Conservation (phyloP, 306 rosid genomes). For the Hippophae gyantsensis region DNA sequence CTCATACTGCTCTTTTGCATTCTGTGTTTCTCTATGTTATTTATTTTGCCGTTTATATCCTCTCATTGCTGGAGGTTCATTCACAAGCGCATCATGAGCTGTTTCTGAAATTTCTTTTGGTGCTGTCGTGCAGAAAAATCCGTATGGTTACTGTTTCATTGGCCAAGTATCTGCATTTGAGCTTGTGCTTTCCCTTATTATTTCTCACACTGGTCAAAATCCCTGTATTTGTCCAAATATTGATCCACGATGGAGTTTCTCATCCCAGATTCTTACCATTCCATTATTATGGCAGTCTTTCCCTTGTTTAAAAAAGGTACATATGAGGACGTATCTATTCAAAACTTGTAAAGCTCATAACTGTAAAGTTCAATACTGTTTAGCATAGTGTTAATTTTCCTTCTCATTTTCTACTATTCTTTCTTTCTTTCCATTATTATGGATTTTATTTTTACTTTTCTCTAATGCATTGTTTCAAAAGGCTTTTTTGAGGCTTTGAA, state of each 20-base stretch:
- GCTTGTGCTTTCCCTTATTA: conserved; percentile 46
- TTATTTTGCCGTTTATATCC: background rate
- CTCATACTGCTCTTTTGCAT: background rate
- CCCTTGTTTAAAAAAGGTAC: conserved; percentile 72
- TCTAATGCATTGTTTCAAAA: too few species aligned
- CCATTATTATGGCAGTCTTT: conserved; percentile 79
- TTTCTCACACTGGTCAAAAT: conserved; percentile 61
- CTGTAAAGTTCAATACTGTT: too few species aligned
- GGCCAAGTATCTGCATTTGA: conserved; percentile 62
- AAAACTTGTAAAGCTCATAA: background rate
- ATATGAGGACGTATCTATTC: background rate
- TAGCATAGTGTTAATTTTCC: too few species aligned
- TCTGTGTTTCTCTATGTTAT: background rate
- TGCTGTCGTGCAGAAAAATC: conserved; percentile 48
- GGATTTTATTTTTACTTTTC: too few species aligned
- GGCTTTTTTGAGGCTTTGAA: too few species aligned
- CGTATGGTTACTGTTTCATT: conserved; percentile 16
- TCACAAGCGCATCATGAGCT: conserved; percentile 5
- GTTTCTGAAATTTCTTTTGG: conserved; percentile 14
- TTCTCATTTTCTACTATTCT: too few species aligned
- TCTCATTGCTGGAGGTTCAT: conserved; percentile 4
- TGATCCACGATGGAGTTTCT: conserved; percentile 67
- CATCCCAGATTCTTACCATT: conserved; percentile 78
- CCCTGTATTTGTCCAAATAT: conserved; percentile 59
- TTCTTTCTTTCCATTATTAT: too few species aligned